Base-by-base conservation (phyloP, 2,329 filamentous ascomycete genomes). In the Verticillium longisporum region DNA sequence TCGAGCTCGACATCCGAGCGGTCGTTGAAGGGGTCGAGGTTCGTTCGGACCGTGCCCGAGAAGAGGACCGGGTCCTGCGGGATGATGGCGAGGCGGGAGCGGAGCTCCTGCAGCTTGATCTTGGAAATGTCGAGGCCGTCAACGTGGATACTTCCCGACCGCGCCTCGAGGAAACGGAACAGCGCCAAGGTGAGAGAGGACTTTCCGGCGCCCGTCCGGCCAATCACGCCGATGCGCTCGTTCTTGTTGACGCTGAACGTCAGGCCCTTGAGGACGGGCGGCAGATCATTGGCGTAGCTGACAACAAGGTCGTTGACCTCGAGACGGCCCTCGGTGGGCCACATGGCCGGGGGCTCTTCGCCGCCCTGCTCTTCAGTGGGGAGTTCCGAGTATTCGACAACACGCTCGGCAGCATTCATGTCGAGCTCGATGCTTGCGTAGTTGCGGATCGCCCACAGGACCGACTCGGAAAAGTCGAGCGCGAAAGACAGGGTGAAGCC, bases 21-120 rank as follows among this genome's bases (percentile, higher is more conserved):
- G 62, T 89, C 79, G 60, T 88, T 80, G 67, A 93, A 92, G 0
- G 90, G 88, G 69, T 95, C 91, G 4, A 95, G 80, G 68, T 94
- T 94, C 54, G 82, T 86, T 53, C 90, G 82, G 21, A 95, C 78
- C 0, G 90, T 92, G 26, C 91, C 91, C 1, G 88, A 90, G 75
- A 95, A 94, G 6, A 95, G 80, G 1, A 93, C 89, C 0, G 91
- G 90, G 66, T 94, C 90, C 71, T 81, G 89, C 1, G 91, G 90
- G 60, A 95, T 94, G 66, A 95, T 93, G 41, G 89, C 88, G 0
- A 95, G 75, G 0, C 89, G 82, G n/a, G 85, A 88, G 31, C 91
- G 84, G 11, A 95, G 77, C 60, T 89, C 85, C 61, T 88, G 81
- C 0, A 93, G 80, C 60, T 83, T 84, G 68, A 93, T 84, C 67